A percentile compares a stretch with the other conserved stretches of the same genome.
Conservation (phyloP, 2,329 filamentous ascomycete genomes). For the Talaromyces sp. region DNA sequence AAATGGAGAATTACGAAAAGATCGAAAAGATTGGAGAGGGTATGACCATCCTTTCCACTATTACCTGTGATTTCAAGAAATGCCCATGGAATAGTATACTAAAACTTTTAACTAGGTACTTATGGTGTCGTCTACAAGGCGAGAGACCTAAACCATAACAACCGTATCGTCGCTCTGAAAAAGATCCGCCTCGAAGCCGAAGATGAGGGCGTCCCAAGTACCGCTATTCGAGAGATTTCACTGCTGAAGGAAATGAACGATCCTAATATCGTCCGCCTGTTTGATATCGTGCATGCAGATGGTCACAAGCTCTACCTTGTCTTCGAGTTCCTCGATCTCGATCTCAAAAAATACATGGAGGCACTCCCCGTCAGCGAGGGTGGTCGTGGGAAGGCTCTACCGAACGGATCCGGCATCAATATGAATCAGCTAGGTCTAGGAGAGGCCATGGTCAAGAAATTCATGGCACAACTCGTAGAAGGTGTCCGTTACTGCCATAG, state of each 20-base stretch:
- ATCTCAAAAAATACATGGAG: slow-evolving; percentile 96
- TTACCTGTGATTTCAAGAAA: background rate
- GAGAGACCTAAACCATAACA: slow-evolving; percentile 72
- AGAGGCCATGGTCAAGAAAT: slow-evolving; percentile 80
- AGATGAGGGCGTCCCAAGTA: slow-evolving; percentile 88
- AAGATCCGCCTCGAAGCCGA: slow-evolving; percentile 94
- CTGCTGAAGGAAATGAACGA: slow-evolving; percentile 92
- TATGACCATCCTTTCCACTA: slow-evolving; percentile 41
- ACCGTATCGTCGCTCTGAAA: slow-evolving; percentile 86
- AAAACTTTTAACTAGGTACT: slow-evolving; percentile 56
- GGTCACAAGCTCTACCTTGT: slow-evolving; percentile 93
- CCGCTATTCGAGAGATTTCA: slow-evolving; percentile 89
- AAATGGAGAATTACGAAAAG: slow-evolving; percentile 94
- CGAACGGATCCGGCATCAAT: slow-evolving; percentile 64
- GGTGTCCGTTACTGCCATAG: slow-evolving; percentile 85
- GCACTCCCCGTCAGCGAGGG: slow-evolving; percentile 77
- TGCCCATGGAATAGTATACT: background rate
- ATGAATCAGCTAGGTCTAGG: slow-evolving; percentile 66
- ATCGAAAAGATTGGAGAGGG: slow-evolving; percentile 95
- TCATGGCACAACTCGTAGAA: slow-evolving; percentile 82
- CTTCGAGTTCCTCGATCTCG: slow-evolving; percentile 84
- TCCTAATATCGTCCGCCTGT: slow-evolving; percentile 77
- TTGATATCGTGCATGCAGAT: slow-evolving; percentile 92
- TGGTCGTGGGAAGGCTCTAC: slow-evolving; percentile 77
- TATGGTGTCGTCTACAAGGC: slow-evolving; percentile 97